Percentiles rank a stretch among this genome's conserved stretches.
Evolutionary conservation across 2,329 filamentous ascomycete genomes (phyloP).

Genomic region (Fusarium acutatum): DNA sequence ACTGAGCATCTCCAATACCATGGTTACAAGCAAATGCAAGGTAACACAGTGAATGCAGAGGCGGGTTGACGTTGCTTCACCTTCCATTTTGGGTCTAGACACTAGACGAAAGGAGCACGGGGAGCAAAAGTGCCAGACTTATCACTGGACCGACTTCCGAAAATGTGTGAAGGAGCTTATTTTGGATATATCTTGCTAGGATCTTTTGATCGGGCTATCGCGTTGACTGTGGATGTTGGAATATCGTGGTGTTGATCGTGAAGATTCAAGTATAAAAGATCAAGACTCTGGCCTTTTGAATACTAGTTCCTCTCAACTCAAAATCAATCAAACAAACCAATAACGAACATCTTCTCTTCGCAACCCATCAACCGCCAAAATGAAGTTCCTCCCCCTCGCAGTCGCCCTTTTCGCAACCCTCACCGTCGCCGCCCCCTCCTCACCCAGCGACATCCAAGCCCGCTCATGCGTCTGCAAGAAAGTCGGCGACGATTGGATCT

Average conservation of each 20-base stretch:
- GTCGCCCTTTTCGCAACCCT: conserved; percentile 18
- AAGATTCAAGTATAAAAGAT: neutral
- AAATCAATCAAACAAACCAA: neutral
- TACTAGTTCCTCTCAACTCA: too few species aligned
- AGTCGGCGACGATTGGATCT: neutral
- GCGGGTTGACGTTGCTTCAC: neutral
- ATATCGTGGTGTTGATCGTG: neutral
- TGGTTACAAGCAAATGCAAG: neutral
- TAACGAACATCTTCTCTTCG: neutral
- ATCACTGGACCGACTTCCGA: conserved; percentile 12
- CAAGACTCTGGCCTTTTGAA: rapidly evolving
- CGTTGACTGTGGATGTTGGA: neutral
- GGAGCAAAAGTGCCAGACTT: conserved; percentile 16
- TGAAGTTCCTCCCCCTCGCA: conserved; percentile 9
- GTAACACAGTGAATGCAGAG: neutral
- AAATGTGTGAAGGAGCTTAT: neutral
- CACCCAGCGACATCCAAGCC: neutral
- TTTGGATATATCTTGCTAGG: neutral
- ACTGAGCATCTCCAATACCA: neutral
- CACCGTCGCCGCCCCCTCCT: neutral
- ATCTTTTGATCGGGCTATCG: conserved; percentile 12
- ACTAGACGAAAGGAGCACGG: neutral
- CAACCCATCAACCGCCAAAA: neutral
- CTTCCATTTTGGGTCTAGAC: neutral
- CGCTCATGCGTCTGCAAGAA: conserved; percentile 15